phyloP scores from a whole-genome alignment of 2,329 filamentous ascomycete genomes.

The Xylaria sp. region DNA sequence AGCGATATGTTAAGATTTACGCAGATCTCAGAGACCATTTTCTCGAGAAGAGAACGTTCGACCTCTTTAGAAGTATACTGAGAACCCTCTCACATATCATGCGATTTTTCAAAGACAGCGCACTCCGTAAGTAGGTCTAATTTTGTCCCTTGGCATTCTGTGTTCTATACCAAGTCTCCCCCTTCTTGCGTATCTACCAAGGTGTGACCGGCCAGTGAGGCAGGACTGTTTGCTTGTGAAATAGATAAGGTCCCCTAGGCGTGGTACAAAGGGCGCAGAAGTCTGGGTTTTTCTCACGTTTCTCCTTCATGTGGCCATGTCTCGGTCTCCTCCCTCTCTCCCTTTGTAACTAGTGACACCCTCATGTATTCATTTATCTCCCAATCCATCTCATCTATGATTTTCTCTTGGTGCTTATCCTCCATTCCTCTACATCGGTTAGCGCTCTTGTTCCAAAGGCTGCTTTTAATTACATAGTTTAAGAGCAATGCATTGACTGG shows the following conservation, averaged over 20 bases:
- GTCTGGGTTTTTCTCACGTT: neutral
- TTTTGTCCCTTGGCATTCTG: neutral
- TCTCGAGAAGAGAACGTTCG: constrained; percentile 20
- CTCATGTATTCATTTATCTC: neutral
- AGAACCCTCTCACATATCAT: constrained; percentile 23
- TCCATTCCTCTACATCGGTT: neutral
- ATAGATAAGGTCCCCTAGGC: neutral
- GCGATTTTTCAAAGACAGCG: constrained; percentile 27
- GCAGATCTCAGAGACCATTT: constrained; percentile 1
- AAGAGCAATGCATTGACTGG: neutral
- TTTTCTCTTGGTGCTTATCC: neutral
- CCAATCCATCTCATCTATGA: neutral
- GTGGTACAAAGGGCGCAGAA: neutral
- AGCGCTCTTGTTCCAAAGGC: no score
- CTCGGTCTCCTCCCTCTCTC: neutral
- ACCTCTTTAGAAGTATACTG: constrained; percentile 23
- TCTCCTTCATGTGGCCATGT: no score
- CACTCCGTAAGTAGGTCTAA: constrained; percentile 14
- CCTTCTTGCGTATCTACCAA: neutral
- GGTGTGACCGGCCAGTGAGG: neutral
- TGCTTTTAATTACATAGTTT: neutral
- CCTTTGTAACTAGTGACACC: neutral
- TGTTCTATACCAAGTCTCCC: no score
- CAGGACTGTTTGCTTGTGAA: neutral
- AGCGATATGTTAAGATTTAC: constrained; percentile 21